Conservation (phyloP, 371 early-diverging fungal genomes). For the Mortierella sp. region DNA sequence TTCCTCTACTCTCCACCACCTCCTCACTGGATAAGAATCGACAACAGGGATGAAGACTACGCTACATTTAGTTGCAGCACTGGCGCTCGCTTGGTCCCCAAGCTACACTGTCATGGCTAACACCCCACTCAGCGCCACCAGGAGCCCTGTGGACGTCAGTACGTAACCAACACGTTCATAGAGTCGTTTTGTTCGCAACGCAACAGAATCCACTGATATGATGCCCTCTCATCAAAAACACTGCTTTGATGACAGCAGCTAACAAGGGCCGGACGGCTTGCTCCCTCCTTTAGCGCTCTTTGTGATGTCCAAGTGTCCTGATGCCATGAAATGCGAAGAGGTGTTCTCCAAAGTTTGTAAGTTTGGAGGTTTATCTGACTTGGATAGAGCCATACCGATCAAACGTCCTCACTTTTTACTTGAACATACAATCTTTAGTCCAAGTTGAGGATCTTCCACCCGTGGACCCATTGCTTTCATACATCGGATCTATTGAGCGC, state of each 20-base stretch:
- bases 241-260: background rate
- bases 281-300: conserved; percentile 49
- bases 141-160: conserved; percentile 47
- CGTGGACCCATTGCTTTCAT: conserved; percentile 35
- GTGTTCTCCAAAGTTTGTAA: conserved; percentile 58
- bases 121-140: background rate
- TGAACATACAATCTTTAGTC: conserved; percentile 11
- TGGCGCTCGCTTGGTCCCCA: conserved; percentile 6
- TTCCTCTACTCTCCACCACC: background rate
- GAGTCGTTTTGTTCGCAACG: too few species aligned
- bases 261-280: background rate
- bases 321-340: conserved; percentile 57
- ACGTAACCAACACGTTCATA: background rate
- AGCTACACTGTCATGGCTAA: conserved; percentile 7
- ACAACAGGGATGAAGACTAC: too few species aligned
- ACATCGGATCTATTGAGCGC: conserved; percentile 27
- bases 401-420: background rate
- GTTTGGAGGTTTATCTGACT: conserved; percentile 4
- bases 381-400: background rate
- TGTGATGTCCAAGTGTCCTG: conserved; percentile 66
- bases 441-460: conserved; percentile 15
- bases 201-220: too few species aligned
- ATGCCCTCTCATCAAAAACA: too few species aligned
- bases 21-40: too few species aligned
- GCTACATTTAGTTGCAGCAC: background rate